Base-by-base conservation (phyloP, 495 filamentous ascomycete species). In the Penicillium argentinense region DNA sequence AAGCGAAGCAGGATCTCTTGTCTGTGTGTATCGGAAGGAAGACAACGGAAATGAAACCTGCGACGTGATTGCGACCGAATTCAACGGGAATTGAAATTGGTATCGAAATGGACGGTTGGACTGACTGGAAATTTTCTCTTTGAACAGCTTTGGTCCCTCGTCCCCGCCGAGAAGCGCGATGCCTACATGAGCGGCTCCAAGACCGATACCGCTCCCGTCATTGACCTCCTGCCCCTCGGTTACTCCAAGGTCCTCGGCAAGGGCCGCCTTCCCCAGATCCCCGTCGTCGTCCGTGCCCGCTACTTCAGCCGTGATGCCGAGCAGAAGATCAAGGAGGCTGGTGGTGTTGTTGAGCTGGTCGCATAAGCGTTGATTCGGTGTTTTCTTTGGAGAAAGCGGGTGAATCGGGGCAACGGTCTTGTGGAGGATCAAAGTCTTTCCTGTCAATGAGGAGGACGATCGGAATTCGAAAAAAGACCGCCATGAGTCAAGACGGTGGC, bases 201-300 rank as follows among this genome's bases (percentile, higher is more conserved):
- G 66, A 72, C 77, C 64, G 87, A 92, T 71, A 90, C 82, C 59
- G 89, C 87, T 33, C 90, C 91, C 57, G 91, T 96, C 58, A 82
- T 96, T 73, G 91, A 96, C 76, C 87, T 96, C 62, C 79, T 95
- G 39, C 78, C 89, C 53, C 84, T 93, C 61, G 91, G 91, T 53
- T 96, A 95, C 83, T 83, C 87, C 60, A 96, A 96, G 75, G 82
- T 96, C 51, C 82, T 95, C 59, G 90, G 91, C 68, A 96, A 96
- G 82, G 91, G 91, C 67, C 79, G 89, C 61, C 74, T 96, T 56
- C 90, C 90, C 51, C 74, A 88, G 56, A 76, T 95, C 57, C 91
- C 91, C 42, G 60, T 96, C 60, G 85, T 96, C 58, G 87, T 96
- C 63, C 85, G 87, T 66, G 90, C 91, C 51, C 74, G 91, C 62